phyloP scores from a whole-genome alignment of 169 alveolate genomes.

The Babesia ovis region DNA sequence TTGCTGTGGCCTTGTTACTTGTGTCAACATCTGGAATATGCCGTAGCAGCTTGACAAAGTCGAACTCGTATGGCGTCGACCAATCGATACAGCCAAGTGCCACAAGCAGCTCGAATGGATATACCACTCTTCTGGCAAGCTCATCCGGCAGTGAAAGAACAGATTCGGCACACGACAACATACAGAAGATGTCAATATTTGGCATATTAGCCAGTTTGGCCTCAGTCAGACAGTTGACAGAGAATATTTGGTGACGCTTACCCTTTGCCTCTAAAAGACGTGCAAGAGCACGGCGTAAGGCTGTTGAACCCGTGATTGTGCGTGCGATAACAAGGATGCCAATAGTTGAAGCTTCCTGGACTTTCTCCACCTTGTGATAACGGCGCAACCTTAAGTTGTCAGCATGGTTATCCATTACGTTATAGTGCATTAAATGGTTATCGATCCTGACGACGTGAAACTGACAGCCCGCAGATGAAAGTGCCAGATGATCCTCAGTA shows the following conservation, averaged over 20 bases:
- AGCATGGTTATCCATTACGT: slow-evolving; percentile 5
- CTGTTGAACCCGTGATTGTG: slow-evolving; percentile 36
- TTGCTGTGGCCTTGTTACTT: background rate
- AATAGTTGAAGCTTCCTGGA: slow-evolving; percentile 43
- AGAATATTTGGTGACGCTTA: slow-evolving; percentile 55
- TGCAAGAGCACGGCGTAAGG: slow-evolving; percentile 37
- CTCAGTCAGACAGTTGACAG: slow-evolving; percentile 71
- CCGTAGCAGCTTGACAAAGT: slow-evolving; percentile 42
- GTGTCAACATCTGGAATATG: background rate
- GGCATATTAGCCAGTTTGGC: slow-evolving; percentile 74
- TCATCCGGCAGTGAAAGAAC: slow-evolving; percentile 52
- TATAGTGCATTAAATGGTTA: background rate
- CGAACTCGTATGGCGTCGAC: slow-evolving; percentile 63
- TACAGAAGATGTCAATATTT: slow-evolving; percentile 67
- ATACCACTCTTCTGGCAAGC: slow-evolving; percentile 48
- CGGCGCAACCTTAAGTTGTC: slow-evolving; percentile 53
- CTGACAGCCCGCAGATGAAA: slow-evolving; percentile 20
- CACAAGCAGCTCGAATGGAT: slow-evolving; percentile 73
- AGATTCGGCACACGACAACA: slow-evolving; percentile 67
- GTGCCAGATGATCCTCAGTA: slow-evolving; percentile 11
- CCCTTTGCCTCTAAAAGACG: slow-evolving; percentile 50
- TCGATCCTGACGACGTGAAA: slow-evolving; percentile 12
- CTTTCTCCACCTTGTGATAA: slow-evolving; percentile 67
- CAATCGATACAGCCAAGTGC: slow-evolving; percentile 69
- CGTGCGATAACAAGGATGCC: slow-evolving; percentile 68